A percentile compares a stretch with the other conserved stretches of the same genome.
Evolutionary conservation across 495 filamentous ascomycete species (phyloP).

Genomic region (Pyrenopolyporus hunteri): DNA sequence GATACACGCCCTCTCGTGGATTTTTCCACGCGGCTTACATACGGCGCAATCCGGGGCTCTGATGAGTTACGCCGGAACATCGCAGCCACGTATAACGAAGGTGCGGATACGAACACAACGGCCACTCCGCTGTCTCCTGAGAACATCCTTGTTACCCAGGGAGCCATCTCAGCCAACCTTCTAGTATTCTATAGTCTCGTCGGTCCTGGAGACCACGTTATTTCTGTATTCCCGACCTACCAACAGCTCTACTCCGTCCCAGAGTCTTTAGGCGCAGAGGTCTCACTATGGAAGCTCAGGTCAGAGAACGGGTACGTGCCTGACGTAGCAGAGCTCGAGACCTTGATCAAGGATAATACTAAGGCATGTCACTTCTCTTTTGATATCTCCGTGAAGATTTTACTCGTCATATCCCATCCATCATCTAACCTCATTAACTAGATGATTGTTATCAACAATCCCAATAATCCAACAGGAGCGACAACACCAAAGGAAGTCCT

Average conservation of each 20-base stretch:
- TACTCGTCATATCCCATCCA: neutral
- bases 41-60: conserved; percentile 75
- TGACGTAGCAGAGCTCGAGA: conserved; percentile 69
- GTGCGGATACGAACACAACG: conserved; percentile 46
- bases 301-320: conserved; percentile 69
- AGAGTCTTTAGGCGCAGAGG: conserved; percentile 76
- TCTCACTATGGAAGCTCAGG: conserved; percentile 78
- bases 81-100: conserved; percentile 65
- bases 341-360: conserved; percentile 74
- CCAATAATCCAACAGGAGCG: conserved; percentile 86
- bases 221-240: conserved; percentile 90
- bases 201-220: conserved; percentile 82
- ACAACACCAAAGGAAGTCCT: conserved; percentile 68
- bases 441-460: conserved; percentile 71
- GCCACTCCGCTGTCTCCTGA: conserved; percentile 53
- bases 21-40: conserved; percentile 63
- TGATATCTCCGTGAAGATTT: too few relatives aligned
- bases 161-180: conserved; percentile 86
- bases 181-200: conserved; percentile 75
- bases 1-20: conserved; percentile 35
- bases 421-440: conserved; percentile 9
- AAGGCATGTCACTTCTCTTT: conserved; percentile 50
- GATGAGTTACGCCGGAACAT: conserved; percentile 65
- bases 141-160: conserved; percentile 77
- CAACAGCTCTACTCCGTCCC: conserved; percentile 85